Evolutionary conservation across 345 rosid species (phyloP), one percentile per base, ranked within the genome.

Genomic region (Eucalyptus sideroxylon): DNA sequence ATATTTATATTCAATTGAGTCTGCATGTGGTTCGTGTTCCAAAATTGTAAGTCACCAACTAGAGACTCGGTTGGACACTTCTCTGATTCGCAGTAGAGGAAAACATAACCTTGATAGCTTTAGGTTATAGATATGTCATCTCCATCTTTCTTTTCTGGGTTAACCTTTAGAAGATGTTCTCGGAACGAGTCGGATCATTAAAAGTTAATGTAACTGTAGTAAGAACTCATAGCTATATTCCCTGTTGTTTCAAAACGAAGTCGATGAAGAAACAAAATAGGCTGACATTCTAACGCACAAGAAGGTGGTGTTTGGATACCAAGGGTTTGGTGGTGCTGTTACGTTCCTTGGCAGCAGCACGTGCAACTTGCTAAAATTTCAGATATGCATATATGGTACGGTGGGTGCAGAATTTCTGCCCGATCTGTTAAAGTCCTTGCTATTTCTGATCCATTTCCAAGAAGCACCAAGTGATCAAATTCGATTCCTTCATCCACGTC

Each of bases 381-480:
- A n/a, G 3, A 15, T 65, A 65, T n/a, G 37, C 77, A 65, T 65
- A 15, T n/a, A 77, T 21, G 47, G 83, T 11, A 21, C 2, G 47
- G 83, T 40, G 83, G 27, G 30, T 11, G 42, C 83, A 77, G 24
- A 77, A 77, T 77, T 34, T 40, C 30, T 40, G 47, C 47, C 47
- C 24, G 47, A 40, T 77, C 83, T 40, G 24, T 40, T 40, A 23
- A 77, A 21, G 96, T 98, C 92, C 98, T 96, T 91, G 95, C 97
- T 85, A 97, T 95, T 92, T 97, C 99, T 44, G 96, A 93, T 44
- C 98, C 98, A 17, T 95, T 96, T 88, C 94, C 95, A 3, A 95
- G 99, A 51, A 94, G 98, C 50, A 97, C 99, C 94, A 96, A 89
- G 93, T 96, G 99, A 90, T 97, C 97, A 92, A 95, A 96, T 90